Evolutionary conservation across 108 stramenopile genomes (phyloP), one percentile per base, ranked within the genome.

Genomic region (Fragilaria radians): DNA sequence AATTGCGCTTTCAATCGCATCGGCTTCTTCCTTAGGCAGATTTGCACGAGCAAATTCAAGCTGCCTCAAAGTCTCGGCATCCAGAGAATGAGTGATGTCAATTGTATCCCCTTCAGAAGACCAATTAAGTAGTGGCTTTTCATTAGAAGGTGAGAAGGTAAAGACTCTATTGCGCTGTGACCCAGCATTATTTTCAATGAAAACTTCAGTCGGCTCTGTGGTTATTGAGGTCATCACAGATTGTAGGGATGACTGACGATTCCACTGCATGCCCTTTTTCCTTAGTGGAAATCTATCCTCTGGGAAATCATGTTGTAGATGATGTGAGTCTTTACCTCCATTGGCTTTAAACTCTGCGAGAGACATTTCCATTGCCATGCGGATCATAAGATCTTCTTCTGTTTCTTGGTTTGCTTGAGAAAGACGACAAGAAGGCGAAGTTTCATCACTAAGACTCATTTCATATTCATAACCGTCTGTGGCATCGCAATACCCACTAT

Each of bases 301-400:
- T n/a, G n/a, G n/a, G n/a, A n/a, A n/a, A n/a, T n/a, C n/a, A 42
- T 42, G 36, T 42, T 11, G 36, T 42, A 11, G 36, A 42, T n/a
- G n/a, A n/a, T n/a, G n/a, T n/a, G n/a, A n/a, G n/a, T n/a, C n/a
- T n/a, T n/a, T n/a, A n/a, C n/a, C n/a, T n/a, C n/a, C n/a, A n/a
- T n/a, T n/a, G n/a, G 9, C 23, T 51, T 51, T 21, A 51, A 24
- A 51, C 7, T 51, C 50, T 21, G 7, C 7, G 23, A 51, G 50
- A 5, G 50, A 51, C 50, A 51, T 24, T 51, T 51, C 50, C 50
- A 51, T 51, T 51, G 50, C 50, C 50, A 51, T 7, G n/a, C 50
- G 50, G 17, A 51, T 19, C 50, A 51, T 51, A 7, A 9, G 50
- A 51, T 51, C 50, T 51, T 51, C 50, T 51, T 51, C 50, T 21